Evolutionary conservation across 176 grass and related monocot genomes (phyloP).

Genomic region (Triticum urartu): DNA sequence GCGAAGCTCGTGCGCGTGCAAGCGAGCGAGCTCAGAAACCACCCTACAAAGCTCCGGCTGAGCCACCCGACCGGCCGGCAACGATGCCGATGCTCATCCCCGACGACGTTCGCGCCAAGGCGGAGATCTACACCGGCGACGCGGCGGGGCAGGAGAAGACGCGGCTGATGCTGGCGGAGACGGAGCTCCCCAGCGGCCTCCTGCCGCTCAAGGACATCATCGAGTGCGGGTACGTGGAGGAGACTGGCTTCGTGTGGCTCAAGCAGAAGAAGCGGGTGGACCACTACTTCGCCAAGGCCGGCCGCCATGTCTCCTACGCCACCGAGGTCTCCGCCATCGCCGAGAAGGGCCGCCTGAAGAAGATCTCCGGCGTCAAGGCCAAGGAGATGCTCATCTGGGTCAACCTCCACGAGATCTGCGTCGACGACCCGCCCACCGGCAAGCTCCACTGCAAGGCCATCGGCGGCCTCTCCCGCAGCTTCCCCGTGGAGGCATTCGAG

Average conservation of each 20-base stretch:
- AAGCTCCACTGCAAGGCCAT: conserved; percentile 60
- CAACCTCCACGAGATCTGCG: conserved; percentile 63
- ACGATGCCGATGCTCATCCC: conserved; percentile 47
- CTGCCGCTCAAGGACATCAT: conserved; percentile 64
- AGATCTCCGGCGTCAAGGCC: conserved; percentile 78
- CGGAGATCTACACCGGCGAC: conserved; percentile 71
- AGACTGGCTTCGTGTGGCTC: conserved; percentile 82
- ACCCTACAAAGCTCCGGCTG: not conserved
- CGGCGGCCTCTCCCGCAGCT: conserved; percentile 35
- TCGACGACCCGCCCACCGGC: conserved; percentile 35
- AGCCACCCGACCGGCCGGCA: too few species aligned
- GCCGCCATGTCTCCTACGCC: conserved; percentile 50
- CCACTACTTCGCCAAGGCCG: conserved; percentile 68
- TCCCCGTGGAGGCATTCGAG: conserved; percentile 64
- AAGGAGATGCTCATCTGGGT: conserved; percentile 92
- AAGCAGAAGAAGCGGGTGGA: conserved; percentile 70
- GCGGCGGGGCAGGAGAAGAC: conserved; percentile 64
- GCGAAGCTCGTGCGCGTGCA: not conserved
- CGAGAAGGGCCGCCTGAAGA: conserved; percentile 55
- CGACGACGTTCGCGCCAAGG: conserved; percentile 52
- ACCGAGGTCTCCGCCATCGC: conserved; percentile 64
- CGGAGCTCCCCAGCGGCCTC: conserved; percentile 55
- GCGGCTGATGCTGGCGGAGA: conserved; percentile 50
- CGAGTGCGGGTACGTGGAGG: conserved; percentile 83
- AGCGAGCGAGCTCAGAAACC: not conserved